Evolutionary conservation across 768 basidiomycete species (phyloP), one percentile per base, ranked within the genome.

Genomic region (Boletus eberwhitei): DNA sequence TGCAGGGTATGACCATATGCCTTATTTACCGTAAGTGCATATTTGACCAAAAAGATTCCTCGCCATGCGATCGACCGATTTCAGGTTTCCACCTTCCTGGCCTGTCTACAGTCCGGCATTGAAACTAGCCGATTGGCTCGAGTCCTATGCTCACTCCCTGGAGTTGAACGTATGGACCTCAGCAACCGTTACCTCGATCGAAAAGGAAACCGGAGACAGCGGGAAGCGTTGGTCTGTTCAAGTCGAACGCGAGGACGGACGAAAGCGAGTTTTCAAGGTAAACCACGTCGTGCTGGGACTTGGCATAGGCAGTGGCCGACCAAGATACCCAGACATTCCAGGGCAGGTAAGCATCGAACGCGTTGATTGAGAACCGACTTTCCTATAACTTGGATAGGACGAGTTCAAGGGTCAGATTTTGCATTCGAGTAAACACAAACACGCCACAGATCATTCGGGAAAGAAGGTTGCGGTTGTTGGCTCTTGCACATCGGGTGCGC

Each of bases 401-500:
- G 73, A 71, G 6, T 89, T 86, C 75, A 79, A 83, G 59, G 88
- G 88, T 8, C 71, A 80, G 48, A 67, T 84, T 4, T 58, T 83
- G 16, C 88, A 90, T 64, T 87, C 86, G 1, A 74, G 68, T 6
- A 63, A 76, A 26, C 82, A 88, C 66, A 75, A 77, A 38, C 73
- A 66, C n/a, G 84, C 84, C 0, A 68, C 73, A 12, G 82, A 83
- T 38, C 83, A 84, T 59, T 42, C 64, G 2, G 88, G 86, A 14
- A 89, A 89, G 72, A 90, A 84, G 62, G 86, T 88, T 0, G 75
- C 84, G 4, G 81, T 90, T 2, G 71, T 90, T 5, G 88, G 88
- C 2, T 77, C 86, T 14, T 82, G 82, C 49, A 86, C 85, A 12
- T 85, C 82, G 2, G 77, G 79, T 77, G 54, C 22, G 56, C 44